These are phyloP conservation scores for Daedalea quercina DNA, from an alignment of 768 basidiomycete genomes.

Conservation along the genomic window DNA sequence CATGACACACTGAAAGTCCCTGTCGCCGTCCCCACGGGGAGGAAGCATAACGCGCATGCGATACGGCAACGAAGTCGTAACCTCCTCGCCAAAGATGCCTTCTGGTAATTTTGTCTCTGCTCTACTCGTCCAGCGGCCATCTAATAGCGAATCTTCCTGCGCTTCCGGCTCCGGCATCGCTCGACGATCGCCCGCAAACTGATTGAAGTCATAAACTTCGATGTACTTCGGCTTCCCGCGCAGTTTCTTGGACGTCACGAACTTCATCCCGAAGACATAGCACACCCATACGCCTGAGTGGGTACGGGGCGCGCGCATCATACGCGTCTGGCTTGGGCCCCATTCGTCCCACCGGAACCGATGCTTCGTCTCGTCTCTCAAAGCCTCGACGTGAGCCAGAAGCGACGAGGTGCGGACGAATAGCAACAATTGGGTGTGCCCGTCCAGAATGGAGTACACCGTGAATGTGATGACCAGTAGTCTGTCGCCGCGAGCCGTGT, in stretches of 20 bases:
- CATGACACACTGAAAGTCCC: constrained; percentile 31
- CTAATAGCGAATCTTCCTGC: not conserved
- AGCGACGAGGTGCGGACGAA: constrained; percentile 37
- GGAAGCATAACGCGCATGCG: constrained; percentile 24
- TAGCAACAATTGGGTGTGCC: constrained; percentile 25
- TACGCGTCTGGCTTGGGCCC: constrained; percentile 42
- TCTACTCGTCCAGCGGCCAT: constrained; percentile 1
- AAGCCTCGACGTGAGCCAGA: constrained; percentile 19
- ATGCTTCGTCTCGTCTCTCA: constrained; percentile 12
- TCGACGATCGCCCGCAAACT: constrained; percentile 29
- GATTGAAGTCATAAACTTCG: constrained; percentile 49
- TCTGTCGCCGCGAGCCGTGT: constrained; percentile 32
- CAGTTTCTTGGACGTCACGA: constrained; percentile 22
- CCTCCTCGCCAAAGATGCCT: constrained; percentile 31
- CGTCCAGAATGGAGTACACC: constrained; percentile 23
- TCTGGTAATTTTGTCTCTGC: constrained; percentile 16
- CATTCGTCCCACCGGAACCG: constrained; percentile 43
- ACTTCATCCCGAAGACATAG: constrained; percentile 46
- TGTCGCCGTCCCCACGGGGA: constrained; percentile 5
- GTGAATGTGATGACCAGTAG: constrained; percentile 42
- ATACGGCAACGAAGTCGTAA: constrained; percentile 43
- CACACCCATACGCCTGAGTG: constrained; percentile 47
- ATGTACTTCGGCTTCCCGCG: constrained; percentile 16
- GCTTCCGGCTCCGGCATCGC: not conserved
- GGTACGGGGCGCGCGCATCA: constrained; percentile 26